Base-by-base conservation (phyloP, 257 asterid species). In the Petunia axillaris region DNA sequence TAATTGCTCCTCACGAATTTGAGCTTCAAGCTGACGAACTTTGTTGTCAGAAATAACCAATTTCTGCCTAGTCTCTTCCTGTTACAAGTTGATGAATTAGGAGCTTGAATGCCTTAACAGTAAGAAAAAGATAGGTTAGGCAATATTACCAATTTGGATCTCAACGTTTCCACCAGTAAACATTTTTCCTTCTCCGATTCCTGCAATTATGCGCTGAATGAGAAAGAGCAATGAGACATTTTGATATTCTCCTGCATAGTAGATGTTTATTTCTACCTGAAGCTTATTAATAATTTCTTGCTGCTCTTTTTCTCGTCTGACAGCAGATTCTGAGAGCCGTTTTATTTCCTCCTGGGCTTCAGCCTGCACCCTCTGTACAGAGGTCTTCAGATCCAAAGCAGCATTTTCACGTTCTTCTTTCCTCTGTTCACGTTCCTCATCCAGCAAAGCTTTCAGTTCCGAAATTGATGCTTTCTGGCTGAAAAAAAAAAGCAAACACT, bases 51-150 rank as follows among this genome's bases (percentile, higher is more conserved):
- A 96, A 81, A 66, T 82, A 64, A 92, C 97, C 93, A 92, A 79
- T 85, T 90, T 96, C 86, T 91, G 95, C 86, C 99, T 89, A 41
- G 98, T 85, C 81, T 96, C 99, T 87, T 94, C 98, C 99, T 96
- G 89, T 71, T 68, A 77, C 39, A 25, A 64, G 79, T 79, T 5
- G 77, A 35, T 44, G 9, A 46, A 44, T 48, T 63, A 52, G 73
- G 59, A 46, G 36, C 16, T 38, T 4, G 36, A 55, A 52, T 52
- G 14, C 38, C 7, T 37, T 80, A 15, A 62, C 44, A 43, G 8
- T 64, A 81, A 80, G 46, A 76, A 82, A 39, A 48, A 62, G 48
- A 82, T 79, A 38, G 79, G 48, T 58, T 40, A 81, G 8, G 46
- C 36, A 82, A 55, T 91, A 50, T 50, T 71, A 96, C 99, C 99